Evolutionary conservation across 2,329 filamentous ascomycete genomes (phyloP), one percentile per base, ranked within the genome.

Genomic region (Exophiala oligosperma): DNA sequence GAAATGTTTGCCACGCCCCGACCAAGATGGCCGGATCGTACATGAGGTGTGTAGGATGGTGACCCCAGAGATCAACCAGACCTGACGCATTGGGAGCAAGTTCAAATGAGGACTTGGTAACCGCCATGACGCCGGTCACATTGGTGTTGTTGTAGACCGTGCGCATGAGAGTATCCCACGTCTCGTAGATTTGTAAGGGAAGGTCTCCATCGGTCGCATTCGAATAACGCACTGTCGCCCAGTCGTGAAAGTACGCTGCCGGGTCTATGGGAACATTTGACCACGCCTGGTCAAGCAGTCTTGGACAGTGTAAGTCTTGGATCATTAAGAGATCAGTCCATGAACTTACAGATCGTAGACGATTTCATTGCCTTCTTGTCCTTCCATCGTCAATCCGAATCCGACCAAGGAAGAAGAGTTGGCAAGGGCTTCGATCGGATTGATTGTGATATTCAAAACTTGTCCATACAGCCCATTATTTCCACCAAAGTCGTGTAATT

Each of bases 301-400:
- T 54, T 29, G 3, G 5, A 38, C 17, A 12, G 6, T 23, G 29
- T 49, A 24, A 54, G 29, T n/a, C 12, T 4, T 11, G 14, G 29
- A 6, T 24, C 4, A 28, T 17, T n/a, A 3, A 26, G 14, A 24
- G 11, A 17, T 6, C 14, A 48, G 7, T 17, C 11, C 17, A 6
- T 17, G n/a, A 11, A 54, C 52, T 37, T 48, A 54, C 53, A 82
- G 66, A 53, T 78, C 75, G 64, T 82, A 82, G 56, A 82, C 72
- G 58, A 83, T 76, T 54, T 82, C 79, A 59, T 82, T 82, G 17
- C 79, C 79, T 61, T 81, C 79, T 61, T 81, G 79, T 7, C 74
- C 78, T 56, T 82, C 80, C 61, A 77, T 76, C 0, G 77, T 78
- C 3, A 79, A 68, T 1, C 80, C 79, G 52, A 80, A 77, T 1